Conservation (phyloP, 768 basidiomycete genomes). For the Amanita inopinata region DNA sequence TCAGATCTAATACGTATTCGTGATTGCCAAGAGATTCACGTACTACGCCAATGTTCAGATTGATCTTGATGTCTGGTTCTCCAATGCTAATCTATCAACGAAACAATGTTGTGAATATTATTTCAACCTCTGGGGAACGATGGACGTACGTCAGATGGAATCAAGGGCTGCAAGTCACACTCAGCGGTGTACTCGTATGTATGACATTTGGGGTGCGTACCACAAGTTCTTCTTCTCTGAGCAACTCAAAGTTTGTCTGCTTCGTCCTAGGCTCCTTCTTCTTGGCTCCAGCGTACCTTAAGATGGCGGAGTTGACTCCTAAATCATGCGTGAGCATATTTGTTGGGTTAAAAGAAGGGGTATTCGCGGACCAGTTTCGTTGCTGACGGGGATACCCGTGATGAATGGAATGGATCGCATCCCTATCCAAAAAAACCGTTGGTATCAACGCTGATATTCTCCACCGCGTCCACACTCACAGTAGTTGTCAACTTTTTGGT, state of each 20-base stretch:
- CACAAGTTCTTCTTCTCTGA: slow-evolving; percentile 4
- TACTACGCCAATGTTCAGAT: background rate
- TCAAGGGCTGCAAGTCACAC: background rate
- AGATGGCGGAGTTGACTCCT: slow-evolving; percentile 32
- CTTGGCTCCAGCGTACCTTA: slow-evolving; percentile 28
- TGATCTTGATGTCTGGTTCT: slow-evolving; percentile 1
- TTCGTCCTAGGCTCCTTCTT: slow-evolving; percentile 20
- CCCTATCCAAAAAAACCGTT: background rate
- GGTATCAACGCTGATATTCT: slow-evolving; percentile 12
- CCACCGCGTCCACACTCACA: slow-evolving; percentile 31
- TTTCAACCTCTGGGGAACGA: background rate
- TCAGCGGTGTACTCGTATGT: too few relatives aligned
- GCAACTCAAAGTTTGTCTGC: slow-evolving; percentile 3
- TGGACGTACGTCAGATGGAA: background rate
- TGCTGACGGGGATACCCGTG: background rate
- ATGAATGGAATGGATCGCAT: slow-evolving; percentile 7
- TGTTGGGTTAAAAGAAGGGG: background rate
- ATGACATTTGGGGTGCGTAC: too few relatives aligned
- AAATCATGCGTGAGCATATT: background rate
- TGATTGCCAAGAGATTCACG: background rate
- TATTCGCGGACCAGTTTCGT: slow-evolving; percentile 7
- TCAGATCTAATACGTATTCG: background rate
- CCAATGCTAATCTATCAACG: slow-evolving; percentile 1
- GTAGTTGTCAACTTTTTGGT: slow-evolving; percentile 41
- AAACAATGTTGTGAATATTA: background rate